Percentiles rank a stretch among this genome's conserved stretches.
Conservation (phyloP, 176 grass and related monocot genomes). For the Eremochloa ophiuroides region DNA sequence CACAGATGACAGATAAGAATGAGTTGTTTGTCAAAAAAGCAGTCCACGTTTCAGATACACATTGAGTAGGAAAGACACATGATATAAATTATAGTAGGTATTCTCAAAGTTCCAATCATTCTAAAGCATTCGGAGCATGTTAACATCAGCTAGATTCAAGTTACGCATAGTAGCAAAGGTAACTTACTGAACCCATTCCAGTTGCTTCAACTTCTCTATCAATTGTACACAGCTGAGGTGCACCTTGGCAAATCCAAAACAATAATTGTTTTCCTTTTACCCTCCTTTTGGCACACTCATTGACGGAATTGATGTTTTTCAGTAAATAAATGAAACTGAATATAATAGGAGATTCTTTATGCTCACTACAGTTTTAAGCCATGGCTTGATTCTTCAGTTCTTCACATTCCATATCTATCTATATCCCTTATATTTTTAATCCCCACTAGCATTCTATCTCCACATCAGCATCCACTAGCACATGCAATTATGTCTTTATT, state of each 20-base stretch:
- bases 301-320: neutral
- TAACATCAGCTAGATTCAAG: constrained; percentile 18
- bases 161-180: constrained; percentile 11
- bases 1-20: constrained; percentile 20
- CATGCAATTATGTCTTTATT: no score
- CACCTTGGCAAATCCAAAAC: neutral
- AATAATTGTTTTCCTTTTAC: neutral
- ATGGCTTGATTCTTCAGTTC: neutral
- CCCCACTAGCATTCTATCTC: no score
- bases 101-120: constrained; percentile 1
- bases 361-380: constrained; percentile 5
- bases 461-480: no score
- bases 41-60: constrained; percentile 32
- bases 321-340: neutral
- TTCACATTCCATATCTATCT: neutral
- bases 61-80: constrained; percentile 25
- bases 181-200: constrained; percentile 26
- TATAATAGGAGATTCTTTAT: neutral
- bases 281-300: neutral
- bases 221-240: neutral
- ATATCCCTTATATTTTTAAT: no score
- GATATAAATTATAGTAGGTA: neutral
- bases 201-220: neutral
- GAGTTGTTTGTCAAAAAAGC: neutral
- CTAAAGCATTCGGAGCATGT: neutral